A percentile compares a stretch with the other conserved stretches of the same genome.
Evolutionary conservation across 306 rosid species (phyloP).

Genomic region (Mucuna pruriens): DNA sequence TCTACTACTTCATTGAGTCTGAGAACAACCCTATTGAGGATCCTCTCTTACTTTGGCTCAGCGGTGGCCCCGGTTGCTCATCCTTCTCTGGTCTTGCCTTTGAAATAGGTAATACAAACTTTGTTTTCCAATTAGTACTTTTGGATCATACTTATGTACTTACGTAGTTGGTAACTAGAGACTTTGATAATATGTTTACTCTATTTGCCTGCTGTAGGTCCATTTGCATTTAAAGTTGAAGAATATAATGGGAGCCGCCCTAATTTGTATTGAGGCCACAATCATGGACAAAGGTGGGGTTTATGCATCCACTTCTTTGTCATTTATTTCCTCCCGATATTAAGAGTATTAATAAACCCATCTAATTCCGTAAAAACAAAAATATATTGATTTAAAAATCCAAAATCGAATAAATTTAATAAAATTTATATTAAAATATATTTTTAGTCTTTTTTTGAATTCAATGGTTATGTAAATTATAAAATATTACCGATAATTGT

Average conservation of each 20-base stretch:
- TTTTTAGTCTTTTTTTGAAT: too few relatives aligned
- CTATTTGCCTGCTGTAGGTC: conserved; percentile 50
- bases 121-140: not conserved
- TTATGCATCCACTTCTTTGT: not conserved
- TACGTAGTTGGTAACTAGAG: too few relatives aligned
- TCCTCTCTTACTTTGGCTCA: conserved; percentile 76
- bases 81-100: conserved; percentile 49
- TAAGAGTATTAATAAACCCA: too few relatives aligned
- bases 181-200: not conserved
- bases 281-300: conserved; percentile 77
- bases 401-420: too few relatives aligned
- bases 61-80: conserved; percentile 85
- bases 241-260: conserved; percentile 62
- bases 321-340: too few relatives aligned
- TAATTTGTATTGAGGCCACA: conserved; percentile 46
- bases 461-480: too few relatives aligned
- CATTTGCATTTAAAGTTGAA: conserved; percentile 49
- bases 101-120: conserved; percentile 54
- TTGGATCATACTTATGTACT: not conserved
- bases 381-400: not conserved
- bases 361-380: too few relatives aligned
- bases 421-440: too few relatives aligned
- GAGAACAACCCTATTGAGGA: conserved; percentile 61
- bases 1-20: conserved; percentile 69
- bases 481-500: too few relatives aligned